phyloP scores from a whole-genome alignment of 208 protist genomes.

The Trypanosomatidae sp. region DNA sequence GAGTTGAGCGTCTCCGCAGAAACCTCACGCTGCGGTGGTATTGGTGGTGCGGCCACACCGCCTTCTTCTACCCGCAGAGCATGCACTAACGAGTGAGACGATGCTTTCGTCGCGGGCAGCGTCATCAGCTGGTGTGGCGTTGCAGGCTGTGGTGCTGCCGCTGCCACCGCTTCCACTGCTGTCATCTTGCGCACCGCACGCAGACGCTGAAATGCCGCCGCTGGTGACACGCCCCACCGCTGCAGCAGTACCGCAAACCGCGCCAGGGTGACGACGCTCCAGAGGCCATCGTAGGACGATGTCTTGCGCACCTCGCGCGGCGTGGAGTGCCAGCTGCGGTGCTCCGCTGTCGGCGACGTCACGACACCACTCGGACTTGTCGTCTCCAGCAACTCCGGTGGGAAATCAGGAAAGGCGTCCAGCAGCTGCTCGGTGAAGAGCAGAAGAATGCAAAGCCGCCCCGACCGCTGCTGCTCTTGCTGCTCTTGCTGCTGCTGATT shows the following conservation, averaged over 20 bases:
- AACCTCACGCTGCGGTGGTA: too few relatives aligned
- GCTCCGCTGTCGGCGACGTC: slow-evolving; percentile 22
- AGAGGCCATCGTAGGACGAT: slow-evolving; percentile 29
- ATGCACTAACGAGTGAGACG: too few relatives aligned
- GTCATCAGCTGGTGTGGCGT: too few relatives aligned
- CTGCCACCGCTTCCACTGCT: too few relatives aligned
- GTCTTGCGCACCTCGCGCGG: slow-evolving; percentile 15
- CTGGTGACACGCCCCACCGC: slow-evolving; percentile 35
- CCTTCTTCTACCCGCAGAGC: too few relatives aligned
- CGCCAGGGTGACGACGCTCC: slow-evolving; percentile 44
- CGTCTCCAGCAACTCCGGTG: slow-evolving; percentile 33
- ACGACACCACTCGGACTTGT: slow-evolving; percentile 34
- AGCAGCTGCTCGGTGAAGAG: slow-evolving; percentile 49
- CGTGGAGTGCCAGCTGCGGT: slow-evolving; percentile 27
- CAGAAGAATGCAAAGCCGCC: slow-evolving; percentile 16
- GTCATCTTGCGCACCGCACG: too few relatives aligned
- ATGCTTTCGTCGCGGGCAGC: too few relatives aligned
- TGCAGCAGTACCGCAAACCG: slow-evolving; percentile 47
- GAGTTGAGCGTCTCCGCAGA: too few relatives aligned
- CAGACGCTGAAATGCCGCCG: slow-evolving; percentile 19
- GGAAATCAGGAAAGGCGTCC: slow-evolving; percentile 26
- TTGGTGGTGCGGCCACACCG: too few relatives aligned
- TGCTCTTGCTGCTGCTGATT: slow-evolving; percentile 1
- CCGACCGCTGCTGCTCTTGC: not conserved
- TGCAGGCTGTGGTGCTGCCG: too few relatives aligned